Evolutionary conservation across 78 protist genomes (phyloP).

Genomic region (Polysphondylium violaceum): DNA sequence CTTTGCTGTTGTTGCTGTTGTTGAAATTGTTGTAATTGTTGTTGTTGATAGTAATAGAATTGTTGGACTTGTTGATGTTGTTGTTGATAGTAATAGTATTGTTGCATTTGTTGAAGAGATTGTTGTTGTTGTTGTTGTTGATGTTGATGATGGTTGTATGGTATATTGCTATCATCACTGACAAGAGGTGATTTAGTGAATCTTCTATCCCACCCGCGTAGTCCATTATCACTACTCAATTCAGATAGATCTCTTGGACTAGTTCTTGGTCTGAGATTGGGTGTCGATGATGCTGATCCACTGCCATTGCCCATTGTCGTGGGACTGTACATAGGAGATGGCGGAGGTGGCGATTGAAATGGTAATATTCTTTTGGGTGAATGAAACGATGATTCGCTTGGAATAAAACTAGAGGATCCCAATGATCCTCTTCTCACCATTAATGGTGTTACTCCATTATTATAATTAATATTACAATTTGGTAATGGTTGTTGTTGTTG

Average conservation of each 20-base stretch:
- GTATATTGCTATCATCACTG: not conserved
- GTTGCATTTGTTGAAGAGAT: not conserved
- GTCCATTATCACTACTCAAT: too few species aligned
- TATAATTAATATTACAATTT: not conserved
- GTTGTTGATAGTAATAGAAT: too few species aligned
- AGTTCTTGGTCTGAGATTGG: not conserved
- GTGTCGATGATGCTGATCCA: not conserved
- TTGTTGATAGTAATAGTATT: not conserved
- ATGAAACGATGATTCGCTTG: not conserved
- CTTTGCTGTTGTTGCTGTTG: too few species aligned
- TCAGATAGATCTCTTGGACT: not conserved
- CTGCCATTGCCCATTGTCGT: not conserved
- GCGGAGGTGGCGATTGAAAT: not conserved
- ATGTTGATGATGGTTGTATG: not conserved
- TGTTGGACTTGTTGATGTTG: not conserved
- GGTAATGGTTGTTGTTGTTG: too few species aligned
- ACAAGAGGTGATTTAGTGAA: constrained; percentile 10
- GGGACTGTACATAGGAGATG: too few species aligned
- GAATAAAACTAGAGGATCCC: not conserved
- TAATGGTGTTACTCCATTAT: not conserved
- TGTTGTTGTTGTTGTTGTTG: not conserved
- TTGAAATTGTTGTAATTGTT: not conserved
- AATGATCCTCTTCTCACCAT: not conserved
- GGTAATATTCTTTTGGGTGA: not conserved
- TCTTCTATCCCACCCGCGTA: constrained; percentile 31